phyloP scores from a whole-genome alignment of 2,329 filamentous ascomycete genomes.

The Trichoderma lentiforme region DNA sequence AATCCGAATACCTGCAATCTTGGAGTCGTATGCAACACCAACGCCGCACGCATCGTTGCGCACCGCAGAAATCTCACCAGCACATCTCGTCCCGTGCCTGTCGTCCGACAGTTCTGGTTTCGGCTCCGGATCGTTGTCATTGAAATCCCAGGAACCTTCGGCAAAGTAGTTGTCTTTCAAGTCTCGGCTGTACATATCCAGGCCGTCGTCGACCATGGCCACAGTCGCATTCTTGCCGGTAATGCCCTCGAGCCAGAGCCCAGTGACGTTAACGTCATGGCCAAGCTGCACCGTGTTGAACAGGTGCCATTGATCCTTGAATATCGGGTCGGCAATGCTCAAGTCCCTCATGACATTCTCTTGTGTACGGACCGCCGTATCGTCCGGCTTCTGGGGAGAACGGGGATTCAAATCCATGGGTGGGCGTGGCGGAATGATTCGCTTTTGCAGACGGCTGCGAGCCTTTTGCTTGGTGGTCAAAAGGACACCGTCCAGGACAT shows the following conservation, averaged over 20 bases:
- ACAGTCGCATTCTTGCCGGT: constrained; percentile 87
- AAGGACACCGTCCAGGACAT: constrained; percentile 69
- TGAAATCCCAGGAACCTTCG: constrained; percentile 92
- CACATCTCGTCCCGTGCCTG: constrained; percentile 87
- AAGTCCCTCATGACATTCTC: constrained; percentile 61
- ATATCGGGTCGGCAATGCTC: constrained; percentile 85
- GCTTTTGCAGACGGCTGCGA: constrained; percentile 53
- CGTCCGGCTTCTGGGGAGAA: constrained; percentile 21
- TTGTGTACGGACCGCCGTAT: constrained; percentile 54
- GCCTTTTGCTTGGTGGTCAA: constrained; percentile 72
- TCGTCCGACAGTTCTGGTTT: constrained; percentile 82
- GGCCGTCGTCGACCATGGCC: constrained; percentile 90
- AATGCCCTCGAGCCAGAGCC: constrained; percentile 84
- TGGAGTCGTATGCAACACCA: constrained; percentile 91
- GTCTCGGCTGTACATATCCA: constrained; percentile 94
- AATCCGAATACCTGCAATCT: constrained; percentile 87
- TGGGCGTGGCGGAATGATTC: constrained; percentile 42
- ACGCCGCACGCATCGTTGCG: constrained; percentile 90
- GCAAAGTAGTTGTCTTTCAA: constrained; percentile 92
- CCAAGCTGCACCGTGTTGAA: constrained; percentile 77
- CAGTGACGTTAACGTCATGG: constrained; percentile 95
- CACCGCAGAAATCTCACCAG: constrained; percentile 89
- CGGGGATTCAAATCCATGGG: constrained; percentile 26
- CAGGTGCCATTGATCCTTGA: constrained; percentile 92
- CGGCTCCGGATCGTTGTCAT: constrained; percentile 76